Evolutionary conservation across 805 yeast species (phyloP).

Genomic region (Priceomyces fermenticarens): DNA sequence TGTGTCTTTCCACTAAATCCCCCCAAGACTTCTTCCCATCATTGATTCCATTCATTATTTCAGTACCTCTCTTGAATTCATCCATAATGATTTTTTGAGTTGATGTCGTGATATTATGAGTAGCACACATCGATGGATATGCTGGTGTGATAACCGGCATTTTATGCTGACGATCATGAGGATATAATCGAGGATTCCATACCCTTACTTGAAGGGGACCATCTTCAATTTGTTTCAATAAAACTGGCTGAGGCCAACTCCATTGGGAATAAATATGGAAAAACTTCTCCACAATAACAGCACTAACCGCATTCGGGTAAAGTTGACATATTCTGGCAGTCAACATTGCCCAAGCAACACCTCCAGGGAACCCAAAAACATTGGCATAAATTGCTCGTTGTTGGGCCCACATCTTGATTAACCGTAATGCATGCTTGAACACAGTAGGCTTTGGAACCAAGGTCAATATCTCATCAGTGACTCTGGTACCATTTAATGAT

Average conservation of each 20-base stretch:
- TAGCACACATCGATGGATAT: slow-evolving; percentile 98
- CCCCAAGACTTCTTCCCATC: slow-evolving; percentile 67
- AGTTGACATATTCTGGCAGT: slow-evolving; percentile 97
- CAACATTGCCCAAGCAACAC: slow-evolving; percentile 99
- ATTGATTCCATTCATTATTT: slow-evolving; percentile 65
- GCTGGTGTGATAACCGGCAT: slow-evolving; percentile 99
- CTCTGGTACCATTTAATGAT: slow-evolving; percentile 93
- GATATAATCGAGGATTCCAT: slow-evolving; percentile 93
- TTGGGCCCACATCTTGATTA: slow-evolving; percentile 96
- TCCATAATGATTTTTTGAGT: slow-evolving; percentile 76
- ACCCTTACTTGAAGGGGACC: slow-evolving; percentile 95
- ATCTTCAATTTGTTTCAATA: slow-evolving; percentile 89
- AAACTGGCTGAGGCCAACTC: slow-evolving; percentile 99
- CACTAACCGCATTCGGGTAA: slow-evolving; percentile 93
- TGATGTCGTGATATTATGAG: slow-evolving; percentile 89
- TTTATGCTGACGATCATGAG: slow-evolving; percentile 82
- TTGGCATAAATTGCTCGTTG: slow-evolving; percentile 92
- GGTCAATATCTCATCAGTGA: slow-evolving; percentile 87
- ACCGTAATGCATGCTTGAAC: slow-evolving; percentile 87
- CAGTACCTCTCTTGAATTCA: slow-evolving; percentile 78
- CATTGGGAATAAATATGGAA: slow-evolving; percentile 83
- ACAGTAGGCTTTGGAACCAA: slow-evolving; percentile 91
- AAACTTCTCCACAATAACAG: slow-evolving; percentile 86
- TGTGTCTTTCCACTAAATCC: slow-evolving; percentile 73
- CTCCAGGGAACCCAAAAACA: slow-evolving; percentile 97